These are phyloP conservation scores for Crepidotus sp. DNA, from an alignment of 1,284 basidiomycete genomes.

Conservation along the genomic window DNA sequence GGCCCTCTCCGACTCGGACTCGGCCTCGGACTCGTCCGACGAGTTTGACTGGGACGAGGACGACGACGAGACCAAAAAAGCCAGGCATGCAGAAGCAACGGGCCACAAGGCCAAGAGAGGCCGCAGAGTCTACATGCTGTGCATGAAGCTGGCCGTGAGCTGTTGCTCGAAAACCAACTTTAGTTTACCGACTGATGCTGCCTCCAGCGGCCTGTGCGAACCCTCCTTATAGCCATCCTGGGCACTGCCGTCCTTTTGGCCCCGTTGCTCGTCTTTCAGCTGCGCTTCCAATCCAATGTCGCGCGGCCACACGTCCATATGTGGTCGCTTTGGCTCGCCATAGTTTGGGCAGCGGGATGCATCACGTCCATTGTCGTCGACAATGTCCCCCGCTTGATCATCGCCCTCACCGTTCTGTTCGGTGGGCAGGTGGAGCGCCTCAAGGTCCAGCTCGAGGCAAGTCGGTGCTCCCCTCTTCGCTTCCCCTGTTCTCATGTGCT, in stretches of 20 bases:
- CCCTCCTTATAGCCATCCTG: constrained; percentile 45
- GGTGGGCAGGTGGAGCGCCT: constrained; percentile 35
- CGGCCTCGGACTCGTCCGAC: constrained; percentile 54
- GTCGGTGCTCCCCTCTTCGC: background rate
- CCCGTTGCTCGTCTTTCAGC: constrained; percentile 57
- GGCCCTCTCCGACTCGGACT: constrained; percentile 39
- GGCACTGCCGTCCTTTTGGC: constrained; percentile 58
- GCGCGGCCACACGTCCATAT: constrained; percentile 49
- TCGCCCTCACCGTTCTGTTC: constrained; percentile 40
- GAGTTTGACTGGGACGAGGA: constrained; percentile 70
- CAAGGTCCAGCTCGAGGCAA: constrained; percentile 35
- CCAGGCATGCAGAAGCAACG: constrained; percentile 22
- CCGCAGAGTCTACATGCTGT: constrained; percentile 51
- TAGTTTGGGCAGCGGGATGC: constrained; percentile 59
- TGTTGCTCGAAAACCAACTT: no score
- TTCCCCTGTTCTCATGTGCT: background rate
- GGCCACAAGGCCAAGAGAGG: constrained; percentile 34
- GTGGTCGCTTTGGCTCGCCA: constrained; percentile 56
- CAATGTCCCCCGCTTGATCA: constrained; percentile 47
- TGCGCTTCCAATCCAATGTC: constrained; percentile 44
- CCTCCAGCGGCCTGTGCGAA: constrained; percentile 37
- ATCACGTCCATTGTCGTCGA: constrained; percentile 58
- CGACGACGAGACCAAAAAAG: constrained; percentile 20
- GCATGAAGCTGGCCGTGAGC: constrained; percentile 69
- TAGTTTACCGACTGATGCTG: no score